Base-by-base conservation (phyloP, 1,284 basidiomycete genomes). In the Rhizoctonia solani region DNA sequence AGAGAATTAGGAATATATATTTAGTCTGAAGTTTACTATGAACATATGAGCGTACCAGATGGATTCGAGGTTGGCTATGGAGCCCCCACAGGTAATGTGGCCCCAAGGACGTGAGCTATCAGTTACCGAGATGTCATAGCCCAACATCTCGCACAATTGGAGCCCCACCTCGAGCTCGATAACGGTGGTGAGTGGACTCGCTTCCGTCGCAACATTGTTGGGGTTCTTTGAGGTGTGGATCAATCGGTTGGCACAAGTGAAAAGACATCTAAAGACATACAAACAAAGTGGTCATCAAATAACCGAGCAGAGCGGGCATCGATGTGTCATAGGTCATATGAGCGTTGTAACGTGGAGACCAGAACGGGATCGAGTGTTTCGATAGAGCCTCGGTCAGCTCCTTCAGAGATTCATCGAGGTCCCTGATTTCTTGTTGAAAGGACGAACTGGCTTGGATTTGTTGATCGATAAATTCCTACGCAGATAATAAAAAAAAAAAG, bases 11-110 rank as follows among this genome's bases (percentile, higher is more conserved):
- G 30, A 25, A 37, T n/a, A 59, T 47, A 1, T 41, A 34, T 19
- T 42, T 67, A 42, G 37, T n/a, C 27, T n/a, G 63, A 23, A n/a
- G 16, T 32, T 21, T 25, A 61, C 14, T n/a, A 42, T 23, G 56
- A 47, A 44, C 67, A 25, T 6, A 68, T 21, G 27, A 47, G 68
- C 77, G 55, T 65, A 79, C 81, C 81, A 82, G 58, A 82, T 78
- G 4, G 81, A 79, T 71, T 83, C 81, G 61, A 81, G 61, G 67
- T 83, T 83, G 0, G 81, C 81, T 8, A 82, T 73, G 13, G 80
- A 76, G 13, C 81, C 81, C 53, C 76, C 81, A 44, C 76, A 78
- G 5, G 80, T 75, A 52, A 82, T 79, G 70, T 83, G 81, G 0
- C 81, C 81, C 81, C 81, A 83, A 14, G 39, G 37, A 14, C 21